A percentile compares a stretch with the other conserved stretches of the same genome.
These are phyloP conservation scores for Paracoccidioides brasiliensis DNA, from an alignment of 2,329 filamentous ascomycete genomes.

Conservation along the genomic window DNA sequence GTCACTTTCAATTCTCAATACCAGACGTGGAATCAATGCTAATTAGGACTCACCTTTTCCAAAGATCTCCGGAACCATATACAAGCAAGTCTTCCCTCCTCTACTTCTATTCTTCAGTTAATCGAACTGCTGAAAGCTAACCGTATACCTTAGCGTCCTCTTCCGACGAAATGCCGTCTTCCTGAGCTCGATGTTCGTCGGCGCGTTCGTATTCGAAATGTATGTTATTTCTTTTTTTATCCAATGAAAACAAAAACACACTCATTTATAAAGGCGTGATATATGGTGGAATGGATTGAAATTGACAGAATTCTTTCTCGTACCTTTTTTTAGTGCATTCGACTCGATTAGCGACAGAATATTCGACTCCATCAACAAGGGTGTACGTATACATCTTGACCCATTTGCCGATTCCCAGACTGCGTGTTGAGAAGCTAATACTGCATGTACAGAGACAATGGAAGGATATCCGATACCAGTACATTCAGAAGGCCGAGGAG, in stretches of 20 bases:
- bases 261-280: too few relatives aligned
- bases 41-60: constrained; percentile 14
- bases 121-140: constrained; percentile 14
- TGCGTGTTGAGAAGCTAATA: too few relatives aligned
- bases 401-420: constrained; percentile 1
- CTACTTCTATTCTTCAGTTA: not conserved
- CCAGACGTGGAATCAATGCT: constrained; percentile 20
- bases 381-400: constrained; percentile 49
- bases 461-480: constrained; percentile 95
- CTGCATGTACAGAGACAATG: constrained; percentile 67
- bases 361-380: constrained; percentile 85
- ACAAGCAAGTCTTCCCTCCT: constrained; percentile 39
- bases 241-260: not conserved
- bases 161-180: constrained; percentile 82
- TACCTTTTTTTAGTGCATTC: constrained; percentile 51
- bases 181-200: constrained; percentile 71
- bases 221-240: constrained; percentile 38
- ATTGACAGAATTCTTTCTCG: not conserved
- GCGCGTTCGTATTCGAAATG: constrained; percentile 89
- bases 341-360: constrained; percentile 69
- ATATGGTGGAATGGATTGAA: not conserved
- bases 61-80: constrained; percentile 43
- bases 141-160: constrained; percentile 49
- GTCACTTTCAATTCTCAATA: constrained; percentile 15
- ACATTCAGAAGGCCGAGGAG: constrained; percentile 58